Evolutionary conservation across 768 basidiomycete species (phyloP).

Genomic region (Jaapia argillacea): DNA sequence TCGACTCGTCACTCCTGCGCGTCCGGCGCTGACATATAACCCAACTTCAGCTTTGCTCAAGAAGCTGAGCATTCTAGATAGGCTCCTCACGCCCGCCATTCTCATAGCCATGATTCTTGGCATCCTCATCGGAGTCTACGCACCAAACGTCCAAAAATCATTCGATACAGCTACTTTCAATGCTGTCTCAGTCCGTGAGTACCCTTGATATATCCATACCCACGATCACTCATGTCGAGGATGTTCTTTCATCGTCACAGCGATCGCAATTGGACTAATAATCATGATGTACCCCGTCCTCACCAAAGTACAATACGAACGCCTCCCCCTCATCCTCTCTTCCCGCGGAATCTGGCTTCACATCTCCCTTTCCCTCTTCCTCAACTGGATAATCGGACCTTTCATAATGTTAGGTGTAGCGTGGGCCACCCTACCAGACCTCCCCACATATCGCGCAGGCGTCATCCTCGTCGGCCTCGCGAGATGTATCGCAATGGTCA

Average conservation of each 20-base stretch:
- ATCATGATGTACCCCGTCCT: constrained; percentile 87
- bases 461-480: constrained; percentile 79
- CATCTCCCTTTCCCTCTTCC: constrained; percentile 49
- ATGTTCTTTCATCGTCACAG: constrained; percentile 24
- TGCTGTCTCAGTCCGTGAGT: constrained; percentile 72
- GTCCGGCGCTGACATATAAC: too few species aligned
- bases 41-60: not conserved
- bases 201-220: not conserved
- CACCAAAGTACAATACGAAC: constrained; percentile 70
- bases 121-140: constrained; percentile 64
- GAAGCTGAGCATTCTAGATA: constrained; percentile 40
- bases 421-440: constrained; percentile 79
- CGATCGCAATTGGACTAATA: constrained; percentile 72
- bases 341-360: constrained; percentile 53
- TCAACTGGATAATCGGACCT: constrained; percentile 80
- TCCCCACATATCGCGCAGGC: constrained; percentile 63
- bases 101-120: constrained; percentile 68
- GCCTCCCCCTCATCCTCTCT: constrained; percentile 44
- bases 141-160: constrained; percentile 43
- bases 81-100: constrained; percentile 55
- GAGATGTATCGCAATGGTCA: constrained; percentile 50
- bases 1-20: too few species aligned
- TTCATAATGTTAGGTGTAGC: constrained; percentile 79
- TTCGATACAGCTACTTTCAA: constrained; percentile 56
- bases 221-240: not conserved